phyloP scores from a whole-genome alignment of 768 basidiomycete genomes.

The Daedalea quercina region DNA sequence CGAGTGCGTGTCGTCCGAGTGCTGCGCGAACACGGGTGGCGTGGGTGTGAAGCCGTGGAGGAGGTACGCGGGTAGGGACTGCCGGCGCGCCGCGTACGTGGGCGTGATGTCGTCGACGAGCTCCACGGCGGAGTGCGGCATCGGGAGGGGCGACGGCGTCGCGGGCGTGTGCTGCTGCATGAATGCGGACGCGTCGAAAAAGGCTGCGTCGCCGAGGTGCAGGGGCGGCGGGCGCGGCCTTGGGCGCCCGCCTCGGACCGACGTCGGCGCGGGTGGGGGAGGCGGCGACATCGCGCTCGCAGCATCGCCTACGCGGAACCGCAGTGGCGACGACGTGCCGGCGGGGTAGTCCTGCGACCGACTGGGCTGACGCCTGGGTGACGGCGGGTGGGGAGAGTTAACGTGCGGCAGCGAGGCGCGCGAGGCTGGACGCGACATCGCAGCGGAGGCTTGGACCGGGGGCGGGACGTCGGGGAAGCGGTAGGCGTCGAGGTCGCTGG shows the following conservation, averaged over 20 bases:
- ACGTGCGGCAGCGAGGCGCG: neutral
- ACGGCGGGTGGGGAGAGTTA: neutral
- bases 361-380: neutral
- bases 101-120: neutral
- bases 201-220: slow-evolving; percentile 1
- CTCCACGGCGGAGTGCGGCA: neutral
- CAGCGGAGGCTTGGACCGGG: slow-evolving; percentile 2
- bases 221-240: slow-evolving; percentile 13
- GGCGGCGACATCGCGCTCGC: neutral
- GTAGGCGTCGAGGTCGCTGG: slow-evolving; percentile 1
- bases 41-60: slow-evolving; percentile 6
- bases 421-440: no score
- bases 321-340: neutral
- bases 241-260: neutral
- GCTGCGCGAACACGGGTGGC: neutral
- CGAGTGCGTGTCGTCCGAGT: slow-evolving; percentile 8
- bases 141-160: neutral
- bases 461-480: neutral
- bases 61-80: slow-evolving; percentile 14
- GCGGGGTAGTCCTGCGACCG: neutral
- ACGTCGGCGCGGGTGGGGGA: neutral
- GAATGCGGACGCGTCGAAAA: slow-evolving; percentile 1
- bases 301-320: neutral
- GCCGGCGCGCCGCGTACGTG: slow-evolving; percentile 1
- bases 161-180: neutral